Percentiles rank a stretch among this genome's conserved stretches.
phyloP scores from a whole-genome alignment of 768 basidiomycete genomes.

The Tricholoma saponaceum region DNA sequence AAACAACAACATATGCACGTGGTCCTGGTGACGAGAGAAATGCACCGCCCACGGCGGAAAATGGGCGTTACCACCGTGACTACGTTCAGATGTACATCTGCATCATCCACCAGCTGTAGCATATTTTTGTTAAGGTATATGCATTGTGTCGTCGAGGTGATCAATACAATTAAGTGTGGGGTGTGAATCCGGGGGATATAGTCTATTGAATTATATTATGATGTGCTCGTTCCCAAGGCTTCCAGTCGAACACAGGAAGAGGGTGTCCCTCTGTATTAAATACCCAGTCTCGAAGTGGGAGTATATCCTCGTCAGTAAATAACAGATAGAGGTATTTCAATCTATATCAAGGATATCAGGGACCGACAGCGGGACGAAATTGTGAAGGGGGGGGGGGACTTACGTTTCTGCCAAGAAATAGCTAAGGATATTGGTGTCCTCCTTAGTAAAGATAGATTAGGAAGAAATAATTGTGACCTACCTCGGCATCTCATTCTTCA shows the following conservation, averaged over 20 bases:
- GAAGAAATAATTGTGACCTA: conserved; percentile 18
- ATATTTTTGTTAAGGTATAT: too few species aligned
- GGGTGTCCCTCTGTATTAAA: conserved; percentile 76
- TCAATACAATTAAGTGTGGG: too few species aligned
- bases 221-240: conserved; percentile 41
- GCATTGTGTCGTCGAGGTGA: too few species aligned
- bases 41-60: too few species aligned
- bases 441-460: not conserved
- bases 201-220: conserved; percentile 32
- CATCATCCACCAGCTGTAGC: too few species aligned
- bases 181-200: not conserved
- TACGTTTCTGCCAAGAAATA: conserved; percentile 45
- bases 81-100: too few species aligned
- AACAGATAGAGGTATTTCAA: conserved; percentile 70
- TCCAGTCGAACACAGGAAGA: conserved; percentile 70
- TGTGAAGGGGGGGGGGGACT: conserved; percentile 6
- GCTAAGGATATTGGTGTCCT: conserved; percentile 15
- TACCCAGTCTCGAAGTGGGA: conserved; percentile 52
- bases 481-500: conserved; percentile 52
- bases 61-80: too few species aligned
- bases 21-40: too few species aligned
- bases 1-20: too few species aligned
- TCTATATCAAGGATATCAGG: conserved; percentile 21
- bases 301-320: conserved; percentile 58
- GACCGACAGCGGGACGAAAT: not conserved